phyloP scores from a whole-genome alignment of 2,329 filamentous ascomycete species.

The Paraconiothyrium sp. region DNA sequence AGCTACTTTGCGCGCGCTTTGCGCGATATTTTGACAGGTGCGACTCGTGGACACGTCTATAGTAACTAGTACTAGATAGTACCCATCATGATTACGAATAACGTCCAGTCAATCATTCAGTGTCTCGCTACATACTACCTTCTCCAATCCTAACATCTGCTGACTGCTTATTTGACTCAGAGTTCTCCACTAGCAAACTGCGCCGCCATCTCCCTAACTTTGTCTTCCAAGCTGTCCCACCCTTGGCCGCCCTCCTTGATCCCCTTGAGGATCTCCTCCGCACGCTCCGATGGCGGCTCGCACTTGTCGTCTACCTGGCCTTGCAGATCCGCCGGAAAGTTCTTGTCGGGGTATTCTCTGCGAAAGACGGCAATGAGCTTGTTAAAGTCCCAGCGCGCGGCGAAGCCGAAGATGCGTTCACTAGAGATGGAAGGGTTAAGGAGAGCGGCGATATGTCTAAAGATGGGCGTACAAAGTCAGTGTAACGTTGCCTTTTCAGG shows the following conservation, averaged over 20 bases:
- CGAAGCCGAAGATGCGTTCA: conserved; percentile 66
- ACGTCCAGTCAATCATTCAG: not conserved
- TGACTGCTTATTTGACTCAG: not conserved
- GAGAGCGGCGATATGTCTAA: conserved; percentile 60
- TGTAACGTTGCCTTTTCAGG: too few species aligned
- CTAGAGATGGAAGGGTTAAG: conserved; percentile 56
- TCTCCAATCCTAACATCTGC: not conserved
- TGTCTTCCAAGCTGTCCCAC: conserved; percentile 39
- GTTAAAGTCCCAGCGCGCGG: conserved; percentile 58
- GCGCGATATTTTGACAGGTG: not conserved
- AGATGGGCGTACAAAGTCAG: too few species aligned
- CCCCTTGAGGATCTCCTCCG: conserved; percentile 40
- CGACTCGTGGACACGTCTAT: not conserved
- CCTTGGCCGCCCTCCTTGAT: conserved; percentile 33
- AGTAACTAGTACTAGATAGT: too few species aligned
- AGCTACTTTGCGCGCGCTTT: not conserved
- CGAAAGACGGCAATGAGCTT: conserved; percentile 52
- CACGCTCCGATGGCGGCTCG: conserved; percentile 31
- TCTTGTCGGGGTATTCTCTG: conserved; percentile 51
- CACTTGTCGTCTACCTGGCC: conserved; percentile 28
- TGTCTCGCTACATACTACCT: not conserved
- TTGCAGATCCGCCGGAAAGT: conserved; percentile 39
- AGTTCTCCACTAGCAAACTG: conserved; percentile 16
- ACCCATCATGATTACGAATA: not conserved
- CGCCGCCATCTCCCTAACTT: conserved; percentile 28